These are phyloP conservation scores for Eustoma russellianum DNA, from an alignment of 257 asterid species.

Conservation along the genomic window DNA sequence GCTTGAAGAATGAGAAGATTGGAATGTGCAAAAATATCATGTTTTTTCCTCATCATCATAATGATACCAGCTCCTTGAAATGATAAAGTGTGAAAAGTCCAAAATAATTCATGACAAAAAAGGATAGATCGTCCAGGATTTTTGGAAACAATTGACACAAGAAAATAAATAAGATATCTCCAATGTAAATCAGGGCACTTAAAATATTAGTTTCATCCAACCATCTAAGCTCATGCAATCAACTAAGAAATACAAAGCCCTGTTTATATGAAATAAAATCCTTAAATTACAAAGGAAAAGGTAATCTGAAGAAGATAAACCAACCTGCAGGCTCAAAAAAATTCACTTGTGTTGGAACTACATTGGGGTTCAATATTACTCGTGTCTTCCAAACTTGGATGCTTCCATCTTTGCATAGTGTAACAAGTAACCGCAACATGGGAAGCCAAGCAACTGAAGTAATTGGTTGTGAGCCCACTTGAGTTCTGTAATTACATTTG, in stretches of 20 bases:
- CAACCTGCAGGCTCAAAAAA: slow-evolving; percentile 97
- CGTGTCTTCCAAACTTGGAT: slow-evolving; percentile 98
- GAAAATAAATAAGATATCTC: too few relatives aligned
- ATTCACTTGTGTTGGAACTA: slow-evolving; percentile 88
- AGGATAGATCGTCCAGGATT: too few relatives aligned
- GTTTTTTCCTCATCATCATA: too few relatives aligned
- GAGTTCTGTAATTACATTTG: slow-evolving; percentile 62
- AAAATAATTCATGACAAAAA: too few relatives aligned
- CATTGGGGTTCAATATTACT: slow-evolving; percentile 67
- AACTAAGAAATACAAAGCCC: background rate
- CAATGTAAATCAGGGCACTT: too few relatives aligned
- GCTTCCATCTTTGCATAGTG: slow-evolving; percentile 92
- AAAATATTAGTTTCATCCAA: background rate
- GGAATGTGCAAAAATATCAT: too few relatives aligned
- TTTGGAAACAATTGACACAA: too few relatives aligned
- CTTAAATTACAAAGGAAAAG: background rate
- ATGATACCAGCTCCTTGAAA: too few relatives aligned
- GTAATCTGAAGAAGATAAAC: slow-evolving; percentile 22
- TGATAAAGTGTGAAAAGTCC: too few relatives aligned
- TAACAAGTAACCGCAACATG: slow-evolving; percentile 71
- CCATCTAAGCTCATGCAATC: slow-evolving; percentile 9
- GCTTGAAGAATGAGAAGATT: too few relatives aligned
- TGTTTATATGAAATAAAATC: slow-evolving; percentile 5
- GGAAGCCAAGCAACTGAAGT: slow-evolving; percentile 92
- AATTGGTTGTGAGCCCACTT: slow-evolving; percentile 99